A percentile compares a stretch with the other conserved stretches of the same genome.
These are phyloP conservation scores for Phytophthora foliorum DNA, from an alignment of 352 stramenopile species.

Conservation along the genomic window DNA sequence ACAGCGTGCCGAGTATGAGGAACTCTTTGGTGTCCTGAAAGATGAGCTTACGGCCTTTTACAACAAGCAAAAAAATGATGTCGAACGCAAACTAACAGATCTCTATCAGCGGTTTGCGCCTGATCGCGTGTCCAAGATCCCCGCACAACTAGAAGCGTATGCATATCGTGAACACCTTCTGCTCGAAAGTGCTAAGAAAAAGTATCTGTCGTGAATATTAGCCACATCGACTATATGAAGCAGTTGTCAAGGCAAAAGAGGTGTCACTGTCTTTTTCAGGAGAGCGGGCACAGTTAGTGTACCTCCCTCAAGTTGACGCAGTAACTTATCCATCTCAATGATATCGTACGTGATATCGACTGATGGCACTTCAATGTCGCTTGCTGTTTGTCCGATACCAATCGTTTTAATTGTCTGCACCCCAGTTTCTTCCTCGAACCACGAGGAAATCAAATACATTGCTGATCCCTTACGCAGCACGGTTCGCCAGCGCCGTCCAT, in stretches of 20 bases:
- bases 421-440: slow-evolving; percentile 37
- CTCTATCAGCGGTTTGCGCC: slow-evolving; percentile 63
- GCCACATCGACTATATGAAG: too few species aligned
- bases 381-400: slow-evolving; percentile 1
- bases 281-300: slow-evolving; percentile 25
- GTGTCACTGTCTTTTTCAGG: slow-evolving; percentile 13
- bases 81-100: slow-evolving; percentile 38
- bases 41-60: slow-evolving; percentile 46
- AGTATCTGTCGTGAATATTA: slow-evolving; percentile 48
- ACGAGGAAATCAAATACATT: slow-evolving; percentile 32
- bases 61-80: slow-evolving; percentile 18
- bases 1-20: slow-evolving; percentile 33
- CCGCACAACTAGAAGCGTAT: slow-evolving; percentile 59
- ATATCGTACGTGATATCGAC: slow-evolving; percentile 23
- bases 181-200: slow-evolving; percentile 49
- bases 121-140: slow-evolving; percentile 63
- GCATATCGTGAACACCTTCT: slow-evolving; percentile 57
- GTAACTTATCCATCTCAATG: slow-evolving; percentile 29
- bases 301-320: slow-evolving; percentile 34
- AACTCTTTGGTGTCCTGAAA: slow-evolving; percentile 43
- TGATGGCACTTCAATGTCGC: slow-evolving; percentile 1
- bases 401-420: slow-evolving; percentile 26
- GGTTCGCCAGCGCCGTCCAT: slow-evolving; percentile 20
- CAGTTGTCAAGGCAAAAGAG: slow-evolving; percentile 24
- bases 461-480: slow-evolving; percentile 24